Percentiles rank a stretch among this genome's conserved stretches.
These are phyloP conservation scores for Conoideocrella luteorostrata DNA, from an alignment of 2,329 filamentous ascomycete genomes.

Conservation along the genomic window DNA sequence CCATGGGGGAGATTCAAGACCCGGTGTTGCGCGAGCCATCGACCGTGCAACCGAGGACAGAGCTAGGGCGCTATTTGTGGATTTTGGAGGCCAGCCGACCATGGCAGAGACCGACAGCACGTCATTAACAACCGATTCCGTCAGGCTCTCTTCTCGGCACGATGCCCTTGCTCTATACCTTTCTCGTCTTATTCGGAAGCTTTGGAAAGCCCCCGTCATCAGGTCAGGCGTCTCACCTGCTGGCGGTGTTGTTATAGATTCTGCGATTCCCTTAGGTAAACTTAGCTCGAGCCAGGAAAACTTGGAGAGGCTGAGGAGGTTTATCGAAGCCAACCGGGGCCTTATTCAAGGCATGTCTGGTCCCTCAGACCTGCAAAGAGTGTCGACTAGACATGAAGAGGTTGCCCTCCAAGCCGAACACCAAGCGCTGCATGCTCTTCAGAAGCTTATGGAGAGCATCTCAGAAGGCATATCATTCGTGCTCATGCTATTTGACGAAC, in stretches of 20 bases:
- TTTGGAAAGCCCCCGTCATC: conserved; percentile 81
- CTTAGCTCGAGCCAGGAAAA: conserved; percentile 73
- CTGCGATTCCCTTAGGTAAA: conserved; percentile 62
- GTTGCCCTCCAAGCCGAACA: conserved; percentile 90
- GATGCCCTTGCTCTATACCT: conserved; percentile 85
- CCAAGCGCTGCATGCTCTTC: conserved; percentile 78
- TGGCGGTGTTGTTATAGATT: conserved; percentile 56
- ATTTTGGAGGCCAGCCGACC: conserved; percentile 81
- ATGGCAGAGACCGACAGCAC: conserved; percentile 72
- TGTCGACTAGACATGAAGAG: conserved; percentile 80
- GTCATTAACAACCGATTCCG: conserved; percentile 68
- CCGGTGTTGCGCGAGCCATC: conserved; percentile 68
- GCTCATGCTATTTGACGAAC: conserved; percentile 88
- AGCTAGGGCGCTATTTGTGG: conserved; percentile 82
- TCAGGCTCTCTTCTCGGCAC: conserved; percentile 82
- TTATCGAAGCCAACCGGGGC: conserved; percentile 78
- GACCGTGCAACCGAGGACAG: conserved; percentile 83
- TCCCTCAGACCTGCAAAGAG: conserved; percentile 73
- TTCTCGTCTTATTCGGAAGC: conserved; percentile 74
- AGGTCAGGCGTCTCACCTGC: conserved; percentile 42
- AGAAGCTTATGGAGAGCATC: conserved; percentile 80
- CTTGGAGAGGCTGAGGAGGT: conserved; percentile 70
- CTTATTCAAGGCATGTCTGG: conserved; percentile 94
- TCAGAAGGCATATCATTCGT: conserved; percentile 97
- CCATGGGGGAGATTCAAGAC: conserved; percentile 69